A percentile compares a stretch with the other conserved stretches of the same genome.
Evolutionary conservation across 2,329 filamentous ascomycete species (phyloP).

Genomic region (Scedosporium dehoogii): DNA sequence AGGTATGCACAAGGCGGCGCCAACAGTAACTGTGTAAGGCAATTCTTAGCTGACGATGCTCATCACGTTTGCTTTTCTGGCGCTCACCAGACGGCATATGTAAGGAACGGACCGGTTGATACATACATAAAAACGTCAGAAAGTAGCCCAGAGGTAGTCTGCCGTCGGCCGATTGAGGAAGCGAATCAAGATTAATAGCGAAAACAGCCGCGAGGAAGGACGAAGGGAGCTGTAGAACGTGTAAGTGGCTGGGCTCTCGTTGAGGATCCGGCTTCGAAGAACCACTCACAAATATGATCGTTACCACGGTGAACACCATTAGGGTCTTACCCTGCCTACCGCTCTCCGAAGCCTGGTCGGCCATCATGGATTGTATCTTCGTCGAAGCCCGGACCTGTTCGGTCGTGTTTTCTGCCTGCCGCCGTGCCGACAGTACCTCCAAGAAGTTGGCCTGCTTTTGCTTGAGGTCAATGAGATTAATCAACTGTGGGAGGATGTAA

Average conservation of each 20-base stretch:
- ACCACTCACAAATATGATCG: conserved; percentile 9
- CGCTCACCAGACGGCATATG: too few species aligned
- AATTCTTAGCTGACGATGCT: too few species aligned
- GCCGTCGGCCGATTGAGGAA: conserved; percentile 2
- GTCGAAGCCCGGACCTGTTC: neutral
- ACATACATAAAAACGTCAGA: conserved; percentile 9
- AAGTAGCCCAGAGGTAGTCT: conserved; percentile 9
- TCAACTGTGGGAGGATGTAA: neutral
- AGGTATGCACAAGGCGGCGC: conserved; percentile 6
- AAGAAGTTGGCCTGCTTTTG: conserved; percentile 9
- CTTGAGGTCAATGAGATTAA: conserved; percentile 8
- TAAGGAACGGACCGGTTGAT: neutral
- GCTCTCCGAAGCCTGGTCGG: conserved; percentile 6
- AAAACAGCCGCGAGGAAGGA: conserved; percentile 6
- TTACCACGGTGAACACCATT: conserved; percentile 10
- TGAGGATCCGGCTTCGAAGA: neutral
- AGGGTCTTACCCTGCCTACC: conserved; percentile 9
- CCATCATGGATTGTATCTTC: neutral
- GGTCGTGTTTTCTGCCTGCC: neutral
- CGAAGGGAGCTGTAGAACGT: neutral
- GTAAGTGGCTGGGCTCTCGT: neutral
- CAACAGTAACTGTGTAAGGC: conserved; percentile 5
- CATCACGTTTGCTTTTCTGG: neutral
- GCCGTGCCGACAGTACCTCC: conserved; percentile 6
- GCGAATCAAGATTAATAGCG: conserved; percentile 7